Conservation (phyloP, 805 yeast species). For the Ogataea wickerhamii region DNA sequence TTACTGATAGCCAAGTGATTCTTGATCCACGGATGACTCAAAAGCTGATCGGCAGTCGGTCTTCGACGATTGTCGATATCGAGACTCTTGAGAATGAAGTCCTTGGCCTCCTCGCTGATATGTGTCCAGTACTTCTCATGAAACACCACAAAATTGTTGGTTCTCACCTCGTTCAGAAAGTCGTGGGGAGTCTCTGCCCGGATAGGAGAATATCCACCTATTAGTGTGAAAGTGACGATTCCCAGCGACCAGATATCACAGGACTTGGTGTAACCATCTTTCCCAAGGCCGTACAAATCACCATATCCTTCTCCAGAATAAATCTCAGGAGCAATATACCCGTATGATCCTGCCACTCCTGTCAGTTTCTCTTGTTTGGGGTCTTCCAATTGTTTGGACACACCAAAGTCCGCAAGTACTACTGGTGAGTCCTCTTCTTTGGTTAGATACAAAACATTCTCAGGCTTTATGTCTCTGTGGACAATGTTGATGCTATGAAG, state of each 20-base stretch:
- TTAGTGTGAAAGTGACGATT: constrained; percentile 82
- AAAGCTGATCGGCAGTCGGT: constrained; percentile 62
- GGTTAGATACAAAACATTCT: constrained; percentile 75
- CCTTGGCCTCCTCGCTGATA: constrained; percentile 75
- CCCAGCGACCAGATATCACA: constrained; percentile 97
- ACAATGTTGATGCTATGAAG: constrained; percentile 76
- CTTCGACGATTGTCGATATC: constrained; percentile 64
- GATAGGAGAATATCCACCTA: constrained; percentile 92
- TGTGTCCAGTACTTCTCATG: constrained; percentile 84
- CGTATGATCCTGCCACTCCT: constrained; percentile 69
- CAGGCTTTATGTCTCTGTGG: constrained; percentile 94
- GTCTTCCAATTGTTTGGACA: constrained; percentile 64
- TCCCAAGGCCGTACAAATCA: constrained; percentile 34
- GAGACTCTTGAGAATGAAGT: constrained; percentile 68
- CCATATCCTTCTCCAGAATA: constrained; percentile 51
- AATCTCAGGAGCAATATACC: constrained; percentile 97
- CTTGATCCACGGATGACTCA: constrained; percentile 75
- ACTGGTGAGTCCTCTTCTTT: constrained; percentile 60
- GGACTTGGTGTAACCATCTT: constrained; percentile 83
- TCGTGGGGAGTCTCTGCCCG: constrained; percentile 78
- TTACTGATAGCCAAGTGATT: constrained; percentile 32
- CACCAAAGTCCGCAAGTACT: constrained; percentile 94
- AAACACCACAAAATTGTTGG: constrained; percentile 73
- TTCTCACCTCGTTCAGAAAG: constrained; percentile 74
- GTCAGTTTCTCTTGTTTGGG: constrained; percentile 24